A percentile compares a stretch with the other conserved stretches of the same genome.
Evolutionary conservation across 306 rosid genomes (phyloP).

Genomic region (Nissolia schottii): DNA sequence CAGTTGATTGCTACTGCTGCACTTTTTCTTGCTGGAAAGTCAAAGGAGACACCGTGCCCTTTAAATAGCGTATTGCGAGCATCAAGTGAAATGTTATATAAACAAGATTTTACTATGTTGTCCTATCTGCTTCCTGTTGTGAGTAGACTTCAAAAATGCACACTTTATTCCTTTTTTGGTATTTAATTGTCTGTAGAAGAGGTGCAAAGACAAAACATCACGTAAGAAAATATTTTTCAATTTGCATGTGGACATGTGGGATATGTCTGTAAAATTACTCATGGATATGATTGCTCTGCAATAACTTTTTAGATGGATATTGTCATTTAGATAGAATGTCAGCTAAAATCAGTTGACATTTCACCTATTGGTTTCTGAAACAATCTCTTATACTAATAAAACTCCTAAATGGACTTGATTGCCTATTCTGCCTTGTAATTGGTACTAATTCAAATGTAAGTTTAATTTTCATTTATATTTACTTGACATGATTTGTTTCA

Average conservation of each 20-base stretch:
- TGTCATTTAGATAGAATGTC: background rate
- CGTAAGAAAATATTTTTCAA: background rate
- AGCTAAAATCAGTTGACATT: background rate
- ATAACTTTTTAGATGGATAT: background rate
- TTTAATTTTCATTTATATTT: slow-evolving; percentile 7
- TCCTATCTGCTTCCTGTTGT: slow-evolving; percentile 83
- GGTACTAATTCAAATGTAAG: background rate
- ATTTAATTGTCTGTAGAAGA: background rate
- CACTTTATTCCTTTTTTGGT: background rate
- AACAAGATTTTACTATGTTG: slow-evolving; percentile 65
- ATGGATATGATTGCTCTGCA: background rate
- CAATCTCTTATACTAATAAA: no score
- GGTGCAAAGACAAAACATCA: background rate
- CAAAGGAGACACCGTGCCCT: slow-evolving; percentile 88
- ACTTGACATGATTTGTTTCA: slow-evolving; percentile 37
- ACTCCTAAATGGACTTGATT: no score
- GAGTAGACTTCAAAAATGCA: slow-evolving; percentile 37
- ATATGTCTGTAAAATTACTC: background rate
- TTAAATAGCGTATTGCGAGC: slow-evolving; percentile 66
- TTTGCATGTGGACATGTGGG: background rate
- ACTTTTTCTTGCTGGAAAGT: slow-evolving; percentile 89
- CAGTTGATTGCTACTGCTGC: slow-evolving; percentile 96
- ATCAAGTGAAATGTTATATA: slow-evolving; percentile 75
- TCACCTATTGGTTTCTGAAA: background rate
- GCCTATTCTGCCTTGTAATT: background rate